These are phyloP conservation scores for Thozetella sp. DNA, from an alignment of 495 filamentous ascomycete genomes.

Conservation along the genomic window DNA sequence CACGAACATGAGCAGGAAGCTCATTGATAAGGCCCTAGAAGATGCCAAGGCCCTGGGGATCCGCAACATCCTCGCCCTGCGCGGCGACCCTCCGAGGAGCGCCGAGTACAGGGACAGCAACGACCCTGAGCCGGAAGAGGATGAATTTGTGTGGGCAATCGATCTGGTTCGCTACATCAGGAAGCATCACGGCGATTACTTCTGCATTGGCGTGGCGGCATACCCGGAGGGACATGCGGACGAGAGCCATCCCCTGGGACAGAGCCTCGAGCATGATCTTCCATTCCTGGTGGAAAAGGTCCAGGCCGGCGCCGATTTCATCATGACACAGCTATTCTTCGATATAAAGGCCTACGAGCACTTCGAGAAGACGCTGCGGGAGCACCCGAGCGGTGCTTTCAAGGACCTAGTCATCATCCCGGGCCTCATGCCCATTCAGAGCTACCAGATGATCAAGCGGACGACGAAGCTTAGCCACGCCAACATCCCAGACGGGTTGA, in stretches of 20 bases:
- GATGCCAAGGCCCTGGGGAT: slow-evolving; percentile 92
- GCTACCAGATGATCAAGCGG: slow-evolving; percentile 90
- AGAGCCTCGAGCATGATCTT: slow-evolving; percentile 78
- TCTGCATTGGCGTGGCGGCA: slow-evolving; percentile 92
- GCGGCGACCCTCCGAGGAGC: slow-evolving; percentile 89
- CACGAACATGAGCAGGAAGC: slow-evolving; percentile 89
- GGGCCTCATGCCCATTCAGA: slow-evolving; percentile 96
- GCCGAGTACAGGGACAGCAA: slow-evolving; percentile 75
- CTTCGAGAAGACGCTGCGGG: slow-evolving; percentile 78
- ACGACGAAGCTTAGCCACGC: slow-evolving; percentile 96
- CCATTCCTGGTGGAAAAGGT: slow-evolving; percentile 92
- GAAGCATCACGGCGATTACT: slow-evolving; percentile 86
- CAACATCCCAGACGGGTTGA: slow-evolving; percentile 69
- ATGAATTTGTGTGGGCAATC: slow-evolving; percentile 85
- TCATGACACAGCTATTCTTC: slow-evolving; percentile 99
- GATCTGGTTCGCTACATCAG: slow-evolving; percentile 91
- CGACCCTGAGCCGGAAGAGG: slow-evolving; percentile 56
- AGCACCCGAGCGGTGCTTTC: slow-evolving; percentile 84
- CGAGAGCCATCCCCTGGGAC: slow-evolving; percentile 75
- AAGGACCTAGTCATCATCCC: slow-evolving; percentile 90
- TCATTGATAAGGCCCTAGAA: slow-evolving; percentile 88
- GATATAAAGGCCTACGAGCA: slow-evolving; percentile 77
- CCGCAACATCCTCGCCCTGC: slow-evolving; percentile 88
- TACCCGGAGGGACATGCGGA: slow-evolving; percentile 98
- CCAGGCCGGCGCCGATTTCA: slow-evolving; percentile 90